phyloP scores from a whole-genome alignment of 257 asterid genomes.

The Scutellaria baicalensis region DNA sequence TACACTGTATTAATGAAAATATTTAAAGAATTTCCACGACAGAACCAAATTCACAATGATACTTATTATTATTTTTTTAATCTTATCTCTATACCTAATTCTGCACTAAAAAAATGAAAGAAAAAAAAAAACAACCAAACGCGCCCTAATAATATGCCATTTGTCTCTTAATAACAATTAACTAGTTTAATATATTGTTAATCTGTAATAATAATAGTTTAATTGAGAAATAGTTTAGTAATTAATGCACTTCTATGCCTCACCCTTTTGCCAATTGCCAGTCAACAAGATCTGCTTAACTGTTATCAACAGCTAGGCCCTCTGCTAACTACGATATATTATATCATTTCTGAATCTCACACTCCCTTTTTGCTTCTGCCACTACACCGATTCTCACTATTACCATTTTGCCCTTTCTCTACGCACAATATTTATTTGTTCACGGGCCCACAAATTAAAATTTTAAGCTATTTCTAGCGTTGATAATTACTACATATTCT shows the following conservation, averaged over 20 bases:
- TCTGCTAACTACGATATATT: slow-evolving; percentile 2
- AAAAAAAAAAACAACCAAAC: neutral
- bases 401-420: neutral
- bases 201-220: neutral
- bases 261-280: slow-evolving; percentile 7
- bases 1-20: too few species aligned
- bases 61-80: too few species aligned
- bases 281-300: slow-evolving; percentile 19
- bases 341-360: slow-evolving; percentile 15
- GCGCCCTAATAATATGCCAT: neutral
- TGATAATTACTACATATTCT: too few species aligned
- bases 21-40: too few species aligned
- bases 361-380: slow-evolving; percentile 9
- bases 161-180: slow-evolving; percentile 12
- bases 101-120: neutral
- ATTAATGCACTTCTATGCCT: neutral
- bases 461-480: too few species aligned
- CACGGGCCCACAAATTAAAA: too few species aligned
- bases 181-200: neutral
- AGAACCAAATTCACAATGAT: too few species aligned
- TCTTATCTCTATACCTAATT: neutral
- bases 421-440: neutral
- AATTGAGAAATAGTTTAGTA: neutral
- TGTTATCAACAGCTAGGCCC: slow-evolving; percentile 13
- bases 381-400: neutral